These are phyloP conservation scores for Metschnikowia aberdeeniae DNA, from an alignment of 805 yeast genomes.

Conservation along the genomic window DNA sequence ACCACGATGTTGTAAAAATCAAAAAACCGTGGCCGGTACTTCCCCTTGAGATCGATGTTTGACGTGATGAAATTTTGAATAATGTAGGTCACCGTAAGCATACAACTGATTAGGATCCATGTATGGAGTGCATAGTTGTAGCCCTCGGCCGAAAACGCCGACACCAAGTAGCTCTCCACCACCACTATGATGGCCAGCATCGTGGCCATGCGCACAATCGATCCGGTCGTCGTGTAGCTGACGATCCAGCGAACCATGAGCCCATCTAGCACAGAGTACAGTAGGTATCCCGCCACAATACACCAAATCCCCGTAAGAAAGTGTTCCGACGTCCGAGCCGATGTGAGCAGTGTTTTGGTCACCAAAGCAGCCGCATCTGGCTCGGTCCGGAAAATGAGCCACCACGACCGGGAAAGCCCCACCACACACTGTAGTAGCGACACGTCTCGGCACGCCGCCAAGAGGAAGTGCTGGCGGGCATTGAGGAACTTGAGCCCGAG, in stretches of 20 bases:
- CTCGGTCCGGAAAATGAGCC: conserved; percentile 23
- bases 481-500: conserved; percentile 68
- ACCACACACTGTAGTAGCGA: conserved; percentile 65
- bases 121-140: conserved; percentile 75
- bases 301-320: conserved; percentile 91
- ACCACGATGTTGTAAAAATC: conserved; percentile 87
- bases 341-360: conserved; percentile 31
- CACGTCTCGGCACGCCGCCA: conserved; percentile 75
- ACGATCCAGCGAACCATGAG: conserved; percentile 93
- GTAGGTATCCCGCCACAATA: conserved; percentile 76
- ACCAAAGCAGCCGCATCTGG: conserved; percentile 6
- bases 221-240: conserved; percentile 82
- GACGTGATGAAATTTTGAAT: conserved; percentile 86
- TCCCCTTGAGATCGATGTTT: conserved; percentile 51
- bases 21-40: conserved; percentile 58
- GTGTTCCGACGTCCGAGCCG: conserved; percentile 72
- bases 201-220: conserved; percentile 79
- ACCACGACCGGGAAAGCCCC: conserved; percentile 48
- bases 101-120: conserved; percentile 88
- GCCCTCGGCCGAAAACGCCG: conserved; percentile 63
- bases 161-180: conserved; percentile 61
- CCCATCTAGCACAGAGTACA: conserved; percentile 82
- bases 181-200: conserved; percentile 72
- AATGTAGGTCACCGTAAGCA: conserved; percentile 73
- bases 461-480: conserved; percentile 69